phyloP scores from a whole-genome alignment of 2,329 filamentous ascomycete species.

The Pseudogymnoascus verrucosus region DNA sequence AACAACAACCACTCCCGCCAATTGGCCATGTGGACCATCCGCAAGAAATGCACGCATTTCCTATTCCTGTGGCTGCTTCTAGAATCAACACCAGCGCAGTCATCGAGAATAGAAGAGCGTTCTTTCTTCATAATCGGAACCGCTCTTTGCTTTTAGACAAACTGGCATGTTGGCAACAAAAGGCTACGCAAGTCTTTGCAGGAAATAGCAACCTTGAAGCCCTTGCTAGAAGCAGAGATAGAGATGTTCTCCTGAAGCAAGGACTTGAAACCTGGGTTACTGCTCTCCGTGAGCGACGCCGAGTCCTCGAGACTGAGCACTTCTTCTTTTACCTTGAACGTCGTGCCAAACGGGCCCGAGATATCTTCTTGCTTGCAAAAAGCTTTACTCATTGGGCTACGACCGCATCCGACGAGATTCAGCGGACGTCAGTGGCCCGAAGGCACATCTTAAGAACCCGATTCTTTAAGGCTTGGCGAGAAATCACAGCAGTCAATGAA shows the following conservation, averaged over 20 bases:
- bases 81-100: not conserved
- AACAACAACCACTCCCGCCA: not conserved
- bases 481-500: constrained; percentile 42
- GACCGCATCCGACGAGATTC: constrained; percentile 54
- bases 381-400: constrained; percentile 63
- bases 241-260: constrained; percentile 41
- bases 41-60: not conserved
- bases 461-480: constrained; percentile 62
- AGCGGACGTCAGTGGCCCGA: constrained; percentile 59
- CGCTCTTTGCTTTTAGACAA: not conserved
- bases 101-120: not conserved
- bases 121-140: not conserved
- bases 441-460: constrained; percentile 61
- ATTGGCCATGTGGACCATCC: not conserved
- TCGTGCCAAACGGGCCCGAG: constrained; percentile 54
- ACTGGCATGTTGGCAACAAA: constrained; percentile 20
- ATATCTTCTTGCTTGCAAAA: constrained; percentile 56
- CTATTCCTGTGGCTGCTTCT: not conserved
- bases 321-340: constrained; percentile 49
- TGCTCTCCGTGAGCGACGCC: constrained; percentile 23
- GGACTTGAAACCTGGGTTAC: constrained; percentile 44
- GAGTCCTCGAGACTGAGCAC: constrained; percentile 35
- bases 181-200: constrained; percentile 27
- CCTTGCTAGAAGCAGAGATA: constrained; percentile 42
- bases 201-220: constrained; percentile 32